Evolutionary conservation across 805 yeast species (phyloP), one percentile per base, ranked within the genome.

Genomic region (Kuraishia ogatae): DNA sequence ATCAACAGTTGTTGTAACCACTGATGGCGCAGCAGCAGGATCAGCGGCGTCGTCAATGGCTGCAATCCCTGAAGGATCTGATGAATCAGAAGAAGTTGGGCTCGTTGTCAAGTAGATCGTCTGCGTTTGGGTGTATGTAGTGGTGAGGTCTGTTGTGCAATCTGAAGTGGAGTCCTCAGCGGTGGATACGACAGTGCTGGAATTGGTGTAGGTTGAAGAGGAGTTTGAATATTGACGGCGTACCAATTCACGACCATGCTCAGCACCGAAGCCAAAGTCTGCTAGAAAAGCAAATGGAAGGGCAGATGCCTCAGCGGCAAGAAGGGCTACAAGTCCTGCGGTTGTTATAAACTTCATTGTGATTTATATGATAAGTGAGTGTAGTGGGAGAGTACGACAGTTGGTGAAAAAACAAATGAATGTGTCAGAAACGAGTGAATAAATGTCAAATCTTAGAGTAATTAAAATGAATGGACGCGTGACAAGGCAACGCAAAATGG

Each of bases 61-160:
- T 23, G 58, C 51, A n/a, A 47, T 57, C 20, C 62, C 55, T 19
- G 57, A 51, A 11, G 60, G 13, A 6, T 23, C 43, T 15, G 59
- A 21, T 6, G 54, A 7, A 19, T 43, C 54, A 29, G 57, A 11
- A 15, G 55, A 11, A 11, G 54, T 19, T 5, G 56, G 49, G 22
- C 43, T 59, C 19, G 54, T 28, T 17, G 55, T 62, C 48, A 54
- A 28, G 43, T 50, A 58, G 20, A 56, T 24, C 20, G 64, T 61
- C 8, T 57, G 52, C 7, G 62, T 61, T 8, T 50, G 23, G 2
- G 65, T 61, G 15, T 22, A 55, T 5, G 64, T 61, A 26, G 65
- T 62, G 22, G 62, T 60, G 20, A 50, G 20, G 19, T 55, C 55
- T 19, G 51, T 49, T 23, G 50, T 50, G 53, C 46, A 49, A 15